phyloP scores from a whole-genome alignment of 2,329 filamentous ascomycete genomes.

The Fusarium domesticum region DNA sequence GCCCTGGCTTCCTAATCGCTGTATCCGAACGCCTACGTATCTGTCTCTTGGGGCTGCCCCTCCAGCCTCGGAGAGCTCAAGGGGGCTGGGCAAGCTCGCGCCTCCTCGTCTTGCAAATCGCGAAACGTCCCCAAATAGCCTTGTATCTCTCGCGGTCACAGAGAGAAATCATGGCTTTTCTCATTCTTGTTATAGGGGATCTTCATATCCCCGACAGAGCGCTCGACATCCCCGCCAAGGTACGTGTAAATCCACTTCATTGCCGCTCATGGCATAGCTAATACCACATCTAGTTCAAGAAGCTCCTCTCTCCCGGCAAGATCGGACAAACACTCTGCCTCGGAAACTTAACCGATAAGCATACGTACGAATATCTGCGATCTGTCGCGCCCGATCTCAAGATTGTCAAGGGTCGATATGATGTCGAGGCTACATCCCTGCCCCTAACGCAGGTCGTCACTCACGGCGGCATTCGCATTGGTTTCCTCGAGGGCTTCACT shows the following conservation, averaged over 20 bases:
- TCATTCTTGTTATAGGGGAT: constrained; percentile 89
- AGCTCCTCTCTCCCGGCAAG: constrained; percentile 78
- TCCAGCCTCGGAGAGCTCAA: constrained; percentile 29
- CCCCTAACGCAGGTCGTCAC: constrained; percentile 65
- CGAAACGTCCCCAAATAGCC: constrained; percentile 19
- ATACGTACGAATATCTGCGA: constrained; percentile 77
- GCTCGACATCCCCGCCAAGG: constrained; percentile 87
- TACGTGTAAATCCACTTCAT: constrained; percentile 35
- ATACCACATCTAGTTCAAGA: constrained; percentile 64
- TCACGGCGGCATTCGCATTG: constrained; percentile 62
- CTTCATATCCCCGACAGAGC: constrained; percentile 91
- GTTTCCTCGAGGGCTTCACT: constrained; percentile 67
- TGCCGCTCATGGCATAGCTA: constrained; percentile 22
- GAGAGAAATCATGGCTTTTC: constrained; percentile 68
- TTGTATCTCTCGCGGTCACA: constrained; percentile 19
- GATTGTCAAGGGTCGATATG: constrained; percentile 65
- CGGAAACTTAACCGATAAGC: constrained; percentile 75
- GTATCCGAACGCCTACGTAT: constrained; percentile 30
- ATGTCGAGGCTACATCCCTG: constrained; percentile 63
- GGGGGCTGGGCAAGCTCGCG: constrained; percentile 22
- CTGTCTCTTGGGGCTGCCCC: constrained; percentile 25
- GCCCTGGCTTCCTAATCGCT: constrained; percentile 27
- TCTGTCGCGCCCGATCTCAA: constrained; percentile 70
- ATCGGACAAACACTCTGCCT: constrained; percentile 79
- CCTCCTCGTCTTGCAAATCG: constrained; percentile 18